These are phyloP conservation scores for Coemansia sp. DNA, from an alignment of 192 early-diverging fungal genomes.

Conservation along the genomic window DNA sequence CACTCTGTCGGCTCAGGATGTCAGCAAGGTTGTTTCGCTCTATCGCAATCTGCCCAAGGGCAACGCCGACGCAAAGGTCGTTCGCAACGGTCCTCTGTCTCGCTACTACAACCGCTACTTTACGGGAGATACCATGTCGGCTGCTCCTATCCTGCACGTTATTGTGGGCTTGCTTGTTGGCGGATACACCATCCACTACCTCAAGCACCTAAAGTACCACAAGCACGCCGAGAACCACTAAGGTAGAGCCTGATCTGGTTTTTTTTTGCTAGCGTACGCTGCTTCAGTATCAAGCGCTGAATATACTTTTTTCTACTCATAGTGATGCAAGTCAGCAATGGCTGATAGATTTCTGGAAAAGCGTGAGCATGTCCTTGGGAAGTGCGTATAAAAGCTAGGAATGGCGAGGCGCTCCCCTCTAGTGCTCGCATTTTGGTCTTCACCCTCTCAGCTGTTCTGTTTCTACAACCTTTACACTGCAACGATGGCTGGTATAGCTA, in stretches of 20 bases:
- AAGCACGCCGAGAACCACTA: conserved; percentile 82
- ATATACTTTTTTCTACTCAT: not conserved
- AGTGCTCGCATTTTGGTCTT: not conserved
- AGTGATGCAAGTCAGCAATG: not conserved
- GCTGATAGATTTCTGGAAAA: not conserved
- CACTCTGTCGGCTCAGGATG: conserved; percentile 56
- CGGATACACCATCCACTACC: conserved; percentile 74
- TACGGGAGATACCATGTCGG: conserved; percentile 66
- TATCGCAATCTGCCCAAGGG: conserved; percentile 80
- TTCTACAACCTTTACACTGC: not conserved
- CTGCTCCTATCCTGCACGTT: conserved; percentile 64
- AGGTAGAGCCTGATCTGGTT: not conserved
- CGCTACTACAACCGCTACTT: conserved; percentile 74
- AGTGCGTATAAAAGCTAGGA: not conserved
- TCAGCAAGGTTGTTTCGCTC: conserved; percentile 65
- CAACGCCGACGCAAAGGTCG: conserved; percentile 51
- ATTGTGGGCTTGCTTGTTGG: conserved; percentile 59
- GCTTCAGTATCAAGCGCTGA: not conserved
- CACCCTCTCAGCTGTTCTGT: not conserved
- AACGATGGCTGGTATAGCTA: not conserved
- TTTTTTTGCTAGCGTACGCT: not conserved
- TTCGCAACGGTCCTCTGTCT: conserved; percentile 54
- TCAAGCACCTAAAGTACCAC: conserved; percentile 80
- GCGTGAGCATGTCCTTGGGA: not conserved
- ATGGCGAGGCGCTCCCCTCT: not conserved